phyloP scores from a whole-genome alignment of 768 basidiomycete species.

The Pisolithus marmoratus region DNA sequence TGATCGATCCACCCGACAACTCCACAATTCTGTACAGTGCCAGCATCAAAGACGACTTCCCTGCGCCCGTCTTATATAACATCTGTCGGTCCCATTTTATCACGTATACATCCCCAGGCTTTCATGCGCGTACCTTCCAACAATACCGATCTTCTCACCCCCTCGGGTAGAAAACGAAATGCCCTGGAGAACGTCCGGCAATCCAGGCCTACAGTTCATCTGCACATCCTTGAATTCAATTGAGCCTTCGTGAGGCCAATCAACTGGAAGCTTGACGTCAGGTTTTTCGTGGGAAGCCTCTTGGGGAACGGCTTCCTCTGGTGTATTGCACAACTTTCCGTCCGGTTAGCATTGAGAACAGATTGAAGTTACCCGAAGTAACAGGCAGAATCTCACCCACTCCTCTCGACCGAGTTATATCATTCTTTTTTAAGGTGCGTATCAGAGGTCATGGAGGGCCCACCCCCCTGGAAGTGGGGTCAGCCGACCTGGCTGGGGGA shows the following conservation, averaged over 20 bases:
- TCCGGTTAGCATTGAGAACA: neutral
- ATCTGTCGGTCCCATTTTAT: neutral
- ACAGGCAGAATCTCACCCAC: slow-evolving; percentile 26
- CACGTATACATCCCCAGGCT: neutral
- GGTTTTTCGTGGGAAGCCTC: slow-evolving; percentile 62
- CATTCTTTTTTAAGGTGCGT: slow-evolving; percentile 35
- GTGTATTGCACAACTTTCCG: slow-evolving; percentile 49
- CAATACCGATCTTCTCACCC: slow-evolving; percentile 75
- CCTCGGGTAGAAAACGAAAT: slow-evolving; percentile 55
- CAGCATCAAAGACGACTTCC: slow-evolving; percentile 58
- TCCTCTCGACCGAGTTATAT: slow-evolving; percentile 63
- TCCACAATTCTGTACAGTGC: slow-evolving; percentile 68
- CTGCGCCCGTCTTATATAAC: slow-evolving; percentile 41
- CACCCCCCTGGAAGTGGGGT: too few relatives aligned
- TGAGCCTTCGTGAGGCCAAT: slow-evolving; percentile 61
- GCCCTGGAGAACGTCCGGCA: slow-evolving; percentile 68
- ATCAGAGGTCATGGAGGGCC: slow-evolving; percentile 27
- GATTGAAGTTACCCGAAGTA: neutral
- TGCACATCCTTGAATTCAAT: slow-evolving; percentile 56
- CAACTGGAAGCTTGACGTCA: slow-evolving; percentile 44
- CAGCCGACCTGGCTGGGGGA: too few relatives aligned
- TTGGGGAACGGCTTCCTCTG: slow-evolving; percentile 45
- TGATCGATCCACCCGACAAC: slow-evolving; percentile 51
- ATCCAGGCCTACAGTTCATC: slow-evolving; percentile 63
- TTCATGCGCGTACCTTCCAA: slow-evolving; percentile 40